Evolutionary conservation across 176 grass and related monocot genomes (phyloP).

Genomic region (Guadua angustifolia): DNA sequence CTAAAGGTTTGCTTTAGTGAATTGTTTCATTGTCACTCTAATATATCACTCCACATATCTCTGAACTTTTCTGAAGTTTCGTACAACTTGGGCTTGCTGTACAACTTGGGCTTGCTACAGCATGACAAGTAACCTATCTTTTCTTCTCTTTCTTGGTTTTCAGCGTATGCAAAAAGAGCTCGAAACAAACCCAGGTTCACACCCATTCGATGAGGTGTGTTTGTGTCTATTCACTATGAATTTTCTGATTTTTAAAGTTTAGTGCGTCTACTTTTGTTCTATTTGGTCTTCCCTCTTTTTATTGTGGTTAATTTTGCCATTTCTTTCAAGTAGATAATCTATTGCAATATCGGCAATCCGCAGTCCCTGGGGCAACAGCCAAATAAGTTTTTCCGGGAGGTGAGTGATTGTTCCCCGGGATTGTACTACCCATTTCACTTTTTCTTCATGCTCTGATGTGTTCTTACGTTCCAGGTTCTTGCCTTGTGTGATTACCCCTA

Average conservation of each 20-base stretch:
- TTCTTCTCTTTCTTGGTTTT: slow-evolving; percentile 6
- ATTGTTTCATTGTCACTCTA: neutral
- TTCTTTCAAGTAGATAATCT: slow-evolving; percentile 53
- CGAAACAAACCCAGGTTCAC: slow-evolving; percentile 32
- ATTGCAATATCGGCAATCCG: slow-evolving; percentile 78
- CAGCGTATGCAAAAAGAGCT: slow-evolving; percentile 63
- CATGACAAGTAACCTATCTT: slow-evolving; percentile 20
- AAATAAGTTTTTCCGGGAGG: slow-evolving; percentile 84
- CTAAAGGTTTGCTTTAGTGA: neutral
- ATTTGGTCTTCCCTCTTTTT: slow-evolving; percentile 5
- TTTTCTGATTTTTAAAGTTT: neutral
- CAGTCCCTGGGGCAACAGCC: slow-evolving; percentile 69
- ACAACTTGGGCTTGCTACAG: neutral
- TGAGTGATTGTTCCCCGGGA: slow-evolving; percentile 4
- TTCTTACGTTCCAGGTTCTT: slow-evolving; percentile 63
- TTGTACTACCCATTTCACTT: slow-evolving; percentile 9
- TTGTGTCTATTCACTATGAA: neutral
- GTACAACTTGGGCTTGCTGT: no score
- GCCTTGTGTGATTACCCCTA: slow-evolving; percentile 71
- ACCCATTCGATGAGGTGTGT: slow-evolving; percentile 64
- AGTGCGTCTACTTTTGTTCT: neutral
- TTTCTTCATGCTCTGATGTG: slow-evolving; percentile 12
- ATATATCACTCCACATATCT: neutral
- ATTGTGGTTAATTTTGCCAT: neutral
- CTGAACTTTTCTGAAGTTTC: neutral